Base-by-base conservation (phyloP, 768 basidiomycete species). In the Aureoboletus auriporus region DNA sequence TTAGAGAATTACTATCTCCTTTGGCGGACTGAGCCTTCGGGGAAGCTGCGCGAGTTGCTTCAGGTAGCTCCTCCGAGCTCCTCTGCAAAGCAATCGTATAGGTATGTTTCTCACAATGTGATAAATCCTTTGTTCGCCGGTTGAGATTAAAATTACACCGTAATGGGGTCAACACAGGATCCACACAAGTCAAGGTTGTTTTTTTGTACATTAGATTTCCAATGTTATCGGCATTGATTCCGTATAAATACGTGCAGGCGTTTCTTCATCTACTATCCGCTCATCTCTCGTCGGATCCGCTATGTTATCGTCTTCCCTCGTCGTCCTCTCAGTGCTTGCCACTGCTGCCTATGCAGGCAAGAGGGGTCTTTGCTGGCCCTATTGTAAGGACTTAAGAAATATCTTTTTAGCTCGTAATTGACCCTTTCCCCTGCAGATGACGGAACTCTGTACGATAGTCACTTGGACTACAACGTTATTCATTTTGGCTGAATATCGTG, bases 291-390 rank as follows among this genome's bases (percentile, higher is more conserved):
- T 13, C 27, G 28, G 4, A 23, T 20, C 9, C 3, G 26, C 28
- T 13, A 67, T 68, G 63, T 31, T 66, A 12, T 38, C 43, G 23
- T 50, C 43, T 30, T 31, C 50, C 4, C 11, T 67, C 10, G 42
- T 58, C 30, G n/a, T 59, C 17, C 44, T 64, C 26, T 39, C 52
- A 0, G n/a, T 55, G 5, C 66, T 65, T 34, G 27, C 51, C 2
- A 26, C 44, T 9, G 45, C 54, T 14, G 56, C 50, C 34, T 56
- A 52, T 8, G 71, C 71, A n/a, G 70, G 71, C 14, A 71, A 71
- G 54, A 61, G 69, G 20, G 70, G 70, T 30, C 61, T 71, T 26
- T 57, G 56, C 39, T 71, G 70, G 70, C 55, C 70, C 29, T 72
- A 53, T 51, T 71, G 67, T 69, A 50, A 50, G 62, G 8, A 42